These are phyloP conservation scores for Ramularia endophylla DNA, from an alignment of 2,329 filamentous ascomycete genomes.

Conservation along the genomic window DNA sequence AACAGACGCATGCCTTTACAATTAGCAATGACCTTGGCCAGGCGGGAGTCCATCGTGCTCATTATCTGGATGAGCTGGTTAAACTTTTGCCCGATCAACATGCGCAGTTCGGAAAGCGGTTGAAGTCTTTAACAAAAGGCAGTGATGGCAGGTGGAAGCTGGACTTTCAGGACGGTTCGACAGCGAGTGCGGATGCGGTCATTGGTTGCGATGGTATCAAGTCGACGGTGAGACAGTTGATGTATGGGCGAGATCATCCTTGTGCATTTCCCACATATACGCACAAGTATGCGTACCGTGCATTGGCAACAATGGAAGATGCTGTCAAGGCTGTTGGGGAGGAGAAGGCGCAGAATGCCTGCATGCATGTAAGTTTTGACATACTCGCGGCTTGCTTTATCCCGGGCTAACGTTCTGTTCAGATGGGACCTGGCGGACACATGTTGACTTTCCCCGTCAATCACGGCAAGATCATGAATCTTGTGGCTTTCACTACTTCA, in stretches of 20 bases:
- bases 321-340: conserved; percentile 24
- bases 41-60: conserved; percentile 33
- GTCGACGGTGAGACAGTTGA: conserved; percentile 47
- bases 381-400: conserved; percentile 3
- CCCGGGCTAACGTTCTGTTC: conserved; percentile 1
- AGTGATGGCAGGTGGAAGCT: conserved; percentile 28
- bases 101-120: conserved; percentile 27
- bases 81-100: conserved; percentile 36
- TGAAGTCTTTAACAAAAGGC: conserved; percentile 26
- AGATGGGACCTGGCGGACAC: conserved; percentile 42
- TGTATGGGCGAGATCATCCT: conserved; percentile 32
- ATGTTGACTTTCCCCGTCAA: conserved; percentile 51
- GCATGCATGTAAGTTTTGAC: conserved; percentile 22
- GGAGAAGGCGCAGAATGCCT: conserved; percentile 22
- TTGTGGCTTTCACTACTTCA: conserved; percentile 24
- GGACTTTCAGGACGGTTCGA: conserved; percentile 31
- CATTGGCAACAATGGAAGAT: conserved; percentile 51
- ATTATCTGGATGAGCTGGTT: conserved; percentile 38
- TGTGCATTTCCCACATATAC: conserved; percentile 47
- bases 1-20: conserved; percentile 21
- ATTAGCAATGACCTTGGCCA: conserved; percentile 24
- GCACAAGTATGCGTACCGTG: conserved; percentile 57
- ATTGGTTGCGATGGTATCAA: conserved; percentile 43
- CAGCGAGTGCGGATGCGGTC: conserved; percentile 39
- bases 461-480: conserved; percentile 23